Evolutionary conservation across 2,329 filamentous ascomycete species (phyloP).

Genomic region (Penicillium sp.): DNA sequence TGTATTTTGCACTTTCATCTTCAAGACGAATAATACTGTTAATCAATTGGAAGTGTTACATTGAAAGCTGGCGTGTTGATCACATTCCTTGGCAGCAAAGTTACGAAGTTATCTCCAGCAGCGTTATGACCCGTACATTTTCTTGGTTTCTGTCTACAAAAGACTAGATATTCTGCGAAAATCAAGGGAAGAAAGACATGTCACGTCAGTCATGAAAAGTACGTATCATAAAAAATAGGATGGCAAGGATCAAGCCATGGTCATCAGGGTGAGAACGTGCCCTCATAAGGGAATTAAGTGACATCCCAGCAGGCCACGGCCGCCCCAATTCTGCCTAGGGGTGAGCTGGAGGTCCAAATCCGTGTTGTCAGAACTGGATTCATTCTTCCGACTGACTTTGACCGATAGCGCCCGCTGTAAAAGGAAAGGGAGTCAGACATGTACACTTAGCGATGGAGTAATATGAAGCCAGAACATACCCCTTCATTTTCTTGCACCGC

Average conservation of each 20-base stretch:
- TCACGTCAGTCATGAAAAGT: constrained; percentile 16
- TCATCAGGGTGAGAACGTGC: neutral
- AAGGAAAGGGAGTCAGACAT: neutral
- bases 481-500: constrained; percentile 86
- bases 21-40: neutral
- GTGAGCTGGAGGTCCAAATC: constrained; percentile 70
- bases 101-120: neutral
- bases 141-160: neutral
- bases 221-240: constrained; percentile 9
- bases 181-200: constrained; percentile 1
- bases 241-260: neutral
- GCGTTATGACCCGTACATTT: neutral
- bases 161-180: neutral
- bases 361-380: constrained; percentile 46
- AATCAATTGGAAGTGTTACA: neutral
- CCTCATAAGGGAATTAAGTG: constrained; percentile 76
- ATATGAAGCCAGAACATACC: constrained; percentile 53
- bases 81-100: neutral
- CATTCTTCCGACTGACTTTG: constrained; percentile 56
- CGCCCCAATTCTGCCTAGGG: constrained; percentile 82
- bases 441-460: neutral
- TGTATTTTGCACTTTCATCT: neutral
- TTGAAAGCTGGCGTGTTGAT: neutral
- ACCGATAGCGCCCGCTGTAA: constrained; percentile 67
- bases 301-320: constrained; percentile 83